Evolutionary conservation across 148 eudicot genomes (phyloP).

Genomic region (Arbutus unedo): DNA sequence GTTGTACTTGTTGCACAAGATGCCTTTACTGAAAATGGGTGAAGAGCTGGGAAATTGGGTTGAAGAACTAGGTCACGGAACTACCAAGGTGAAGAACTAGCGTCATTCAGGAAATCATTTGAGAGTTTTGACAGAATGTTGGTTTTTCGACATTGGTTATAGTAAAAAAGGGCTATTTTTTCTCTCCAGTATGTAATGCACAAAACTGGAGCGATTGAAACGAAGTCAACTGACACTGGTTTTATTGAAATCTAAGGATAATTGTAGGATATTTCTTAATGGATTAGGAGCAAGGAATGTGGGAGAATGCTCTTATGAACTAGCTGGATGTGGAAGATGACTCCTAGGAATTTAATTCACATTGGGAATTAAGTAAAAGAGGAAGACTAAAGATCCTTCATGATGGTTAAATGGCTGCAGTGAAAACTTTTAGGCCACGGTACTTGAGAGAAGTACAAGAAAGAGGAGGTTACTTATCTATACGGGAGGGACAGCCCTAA

Average conservation of each 20-base stretch:
- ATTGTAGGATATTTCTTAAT: not conserved
- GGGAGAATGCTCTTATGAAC: not conserved
- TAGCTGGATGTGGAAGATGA: not conserved
- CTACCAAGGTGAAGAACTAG: not conserved
- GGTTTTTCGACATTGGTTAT: not conserved
- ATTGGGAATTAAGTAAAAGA: not conserved
- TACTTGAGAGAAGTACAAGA: not conserved
- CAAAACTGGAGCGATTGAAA: not conserved
- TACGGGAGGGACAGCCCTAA: no score
- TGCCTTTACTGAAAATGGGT: not conserved
- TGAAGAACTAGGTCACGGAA: not conserved
- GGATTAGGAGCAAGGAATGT: not conserved
- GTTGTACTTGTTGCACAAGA: not conserved
- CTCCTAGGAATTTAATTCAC: not conserved
- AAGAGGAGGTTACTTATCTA: not conserved
- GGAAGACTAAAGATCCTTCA: not conserved
- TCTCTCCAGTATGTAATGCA: not conserved
- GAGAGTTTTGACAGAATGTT: not conserved
- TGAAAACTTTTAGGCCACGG: not conserved
- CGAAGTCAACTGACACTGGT: not conserved
- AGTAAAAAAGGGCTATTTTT: not conserved
- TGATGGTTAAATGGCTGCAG: not conserved
- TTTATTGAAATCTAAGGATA: not conserved
- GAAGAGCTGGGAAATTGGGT: constrained; percentile 6
- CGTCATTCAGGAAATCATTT: not conserved